phyloP scores from a whole-genome alignment of 441 rosid species.

The Populus hybrid region DNA sequence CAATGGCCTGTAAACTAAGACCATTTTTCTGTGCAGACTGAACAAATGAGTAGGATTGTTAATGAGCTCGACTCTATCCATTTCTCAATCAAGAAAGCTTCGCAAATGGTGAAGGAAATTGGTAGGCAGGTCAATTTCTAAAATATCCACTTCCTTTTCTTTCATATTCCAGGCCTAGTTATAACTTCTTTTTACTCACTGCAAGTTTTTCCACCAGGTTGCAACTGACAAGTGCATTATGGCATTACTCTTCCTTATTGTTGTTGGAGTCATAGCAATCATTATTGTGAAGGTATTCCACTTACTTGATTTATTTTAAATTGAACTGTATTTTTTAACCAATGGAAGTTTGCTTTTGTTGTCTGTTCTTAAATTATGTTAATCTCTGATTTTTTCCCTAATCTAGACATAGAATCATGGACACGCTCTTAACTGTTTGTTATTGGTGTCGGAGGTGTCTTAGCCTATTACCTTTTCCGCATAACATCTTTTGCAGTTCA shows the following conservation, averaged over 20 bases:
- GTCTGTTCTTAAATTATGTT: not conserved
- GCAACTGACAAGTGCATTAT: conserved; percentile 93
- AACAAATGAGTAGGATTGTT: conserved; percentile 95
- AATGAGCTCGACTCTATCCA: conserved; percentile 95
- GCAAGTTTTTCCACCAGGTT: conserved; percentile 43
- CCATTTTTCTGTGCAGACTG: conserved; percentile 56
- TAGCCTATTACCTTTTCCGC: not conserved
- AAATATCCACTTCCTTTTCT: conserved; percentile 24
- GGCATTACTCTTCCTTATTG: conserved; percentile 81
- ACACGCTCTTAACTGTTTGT: not conserved
- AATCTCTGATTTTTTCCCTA: not conserved
- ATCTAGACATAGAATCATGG: not conserved
- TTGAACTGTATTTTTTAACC: not conserved
- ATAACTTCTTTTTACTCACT: conserved; percentile 20
- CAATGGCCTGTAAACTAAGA: conserved; percentile 18
- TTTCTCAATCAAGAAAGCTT: conserved; percentile 92
- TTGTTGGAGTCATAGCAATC: conserved; percentile 76
- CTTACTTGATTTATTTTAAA: not conserved
- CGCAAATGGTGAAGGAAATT: conserved; percentile 89
- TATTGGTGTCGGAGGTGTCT: not conserved
- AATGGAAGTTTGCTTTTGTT: not conserved
- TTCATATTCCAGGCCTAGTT: conserved; percentile 9
- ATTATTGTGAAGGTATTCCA: conserved; percentile 81
- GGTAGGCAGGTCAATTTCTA: conserved; percentile 91
- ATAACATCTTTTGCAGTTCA: not conserved